These are phyloP conservation scores for Candida awuae DNA, from an alignment of 805 yeast genomes.

Conservation along the genomic window DNA sequence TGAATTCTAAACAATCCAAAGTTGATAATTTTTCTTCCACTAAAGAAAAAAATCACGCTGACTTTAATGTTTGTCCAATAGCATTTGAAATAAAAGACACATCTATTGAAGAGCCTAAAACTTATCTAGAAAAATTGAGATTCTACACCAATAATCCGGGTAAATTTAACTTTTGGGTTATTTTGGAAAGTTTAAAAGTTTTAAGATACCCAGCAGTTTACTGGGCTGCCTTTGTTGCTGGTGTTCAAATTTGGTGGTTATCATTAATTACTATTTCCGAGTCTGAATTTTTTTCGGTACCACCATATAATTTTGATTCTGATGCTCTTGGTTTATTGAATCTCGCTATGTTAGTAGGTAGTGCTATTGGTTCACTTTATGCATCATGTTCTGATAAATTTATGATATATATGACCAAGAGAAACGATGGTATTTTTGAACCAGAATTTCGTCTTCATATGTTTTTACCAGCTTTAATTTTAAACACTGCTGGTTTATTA, in stretches of 20 bases:
- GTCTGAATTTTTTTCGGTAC: conserved; percentile 1
- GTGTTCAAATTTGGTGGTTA: conserved; percentile 5
- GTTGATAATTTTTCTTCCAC: too few relatives aligned
- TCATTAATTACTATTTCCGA: conserved; percentile 3
- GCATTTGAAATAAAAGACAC: neutral
- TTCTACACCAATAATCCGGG: neutral
- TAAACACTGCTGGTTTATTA: neutral
- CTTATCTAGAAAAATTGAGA: neutral
- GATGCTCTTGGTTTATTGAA: conserved; percentile 2
- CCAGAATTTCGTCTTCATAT: conserved; percentile 3
- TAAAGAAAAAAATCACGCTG: neutral
- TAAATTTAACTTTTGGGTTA: neutral
- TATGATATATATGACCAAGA: conserved; percentile 1
- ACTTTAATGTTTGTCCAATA: neutral
- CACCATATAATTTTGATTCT: conserved; percentile 2
- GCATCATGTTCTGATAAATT: neutral
- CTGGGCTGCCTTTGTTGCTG: conserved; percentile 2
- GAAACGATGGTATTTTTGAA: conserved; percentile 6
- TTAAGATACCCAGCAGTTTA: conserved; percentile 3
- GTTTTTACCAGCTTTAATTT: neutral
- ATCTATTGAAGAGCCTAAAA: neutral
- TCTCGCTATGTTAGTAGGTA: conserved; percentile 4
- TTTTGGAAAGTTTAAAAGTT: neutral
- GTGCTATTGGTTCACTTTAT: neutral
- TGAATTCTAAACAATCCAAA: neutral